Percentiles rank a stretch among this genome's conserved stretches.
phyloP scores from a whole-genome alignment of 2,329 filamentous ascomycete species.

The Colletotrichum paranaense region DNA sequence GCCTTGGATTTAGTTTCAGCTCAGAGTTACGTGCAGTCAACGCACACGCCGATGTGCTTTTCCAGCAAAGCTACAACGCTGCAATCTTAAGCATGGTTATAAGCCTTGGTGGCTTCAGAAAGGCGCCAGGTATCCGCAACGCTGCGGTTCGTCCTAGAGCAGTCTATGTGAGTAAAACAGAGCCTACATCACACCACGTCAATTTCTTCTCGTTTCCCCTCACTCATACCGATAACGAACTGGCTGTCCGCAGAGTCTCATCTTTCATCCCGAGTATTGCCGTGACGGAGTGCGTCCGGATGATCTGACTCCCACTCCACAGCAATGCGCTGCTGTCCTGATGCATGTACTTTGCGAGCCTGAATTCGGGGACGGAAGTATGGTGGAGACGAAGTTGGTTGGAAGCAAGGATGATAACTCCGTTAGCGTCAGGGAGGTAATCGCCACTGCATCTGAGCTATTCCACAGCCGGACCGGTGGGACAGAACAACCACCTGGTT shows the following conservation, averaged over 20 bases:
- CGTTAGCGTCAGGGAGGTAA: neutral
- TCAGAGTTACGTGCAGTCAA: constrained; percentile 40
- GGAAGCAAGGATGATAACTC: constrained; percentile 13
- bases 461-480: neutral
- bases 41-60: constrained; percentile 45
- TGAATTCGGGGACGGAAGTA: constrained; percentile 37
- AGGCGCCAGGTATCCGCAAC: neutral
- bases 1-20: too few relatives aligned
- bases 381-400: constrained; percentile 36
- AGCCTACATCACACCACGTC: neutral
- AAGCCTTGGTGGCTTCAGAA: neutral
- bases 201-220: neutral
- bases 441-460: neutral
- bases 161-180: neutral
- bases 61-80: constrained; percentile 43
- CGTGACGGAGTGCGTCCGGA: neutral
- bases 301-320: neutral
- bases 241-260: neutral
- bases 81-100: constrained; percentile 35
- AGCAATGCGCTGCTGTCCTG: constrained; percentile 23
- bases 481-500: neutral
- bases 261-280: constrained; percentile 17
- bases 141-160: neutral
- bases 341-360: constrained; percentile 26
- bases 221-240: neutral